Percentiles rank a stretch among this genome's conserved stretches.
phyloP scores from a whole-genome alignment of 306 rosid genomes.

The Glycine soja region DNA sequence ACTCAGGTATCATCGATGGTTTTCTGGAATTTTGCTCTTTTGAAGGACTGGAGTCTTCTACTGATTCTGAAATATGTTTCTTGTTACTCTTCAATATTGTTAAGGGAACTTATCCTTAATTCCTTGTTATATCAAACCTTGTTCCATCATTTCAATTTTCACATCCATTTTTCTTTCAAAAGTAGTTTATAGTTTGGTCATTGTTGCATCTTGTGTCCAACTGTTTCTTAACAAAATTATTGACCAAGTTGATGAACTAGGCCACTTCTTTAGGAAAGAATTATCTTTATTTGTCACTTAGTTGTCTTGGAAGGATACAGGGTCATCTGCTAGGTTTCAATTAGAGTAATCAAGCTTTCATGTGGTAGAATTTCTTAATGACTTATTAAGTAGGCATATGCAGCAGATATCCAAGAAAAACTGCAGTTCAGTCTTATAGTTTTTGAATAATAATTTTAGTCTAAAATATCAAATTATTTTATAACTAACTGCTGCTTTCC shows the following conservation, averaged over 20 bases:
- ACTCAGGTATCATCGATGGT: not conserved
- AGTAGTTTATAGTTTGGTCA: conserved; percentile 26
- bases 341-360: not conserved
- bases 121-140: conserved; percentile 19
- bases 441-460: too few relatives aligned
- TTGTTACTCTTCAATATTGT: conserved; percentile 24
- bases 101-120: too few relatives aligned
- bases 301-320: conserved; percentile 7
- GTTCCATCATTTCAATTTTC: not conserved
- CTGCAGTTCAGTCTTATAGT: not conserved
- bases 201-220: not conserved
- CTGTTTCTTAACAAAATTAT: not conserved
- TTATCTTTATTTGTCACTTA: not conserved
- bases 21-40: not conserved
- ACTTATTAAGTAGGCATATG: conserved; percentile 7
- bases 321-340: conserved; percentile 19
- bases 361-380: not conserved
- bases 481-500: conserved; percentile 60
- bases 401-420: conserved; percentile 13
- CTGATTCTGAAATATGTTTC: conserved; percentile 7
- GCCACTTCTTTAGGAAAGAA: not conserved
- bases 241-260: conserved; percentile 22
- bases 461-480: not conserved
- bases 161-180: not conserved
- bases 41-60: not conserved